Base-by-base conservation (phyloP, 78 protist genomes). In the Emiliania huxleyi region DNA sequence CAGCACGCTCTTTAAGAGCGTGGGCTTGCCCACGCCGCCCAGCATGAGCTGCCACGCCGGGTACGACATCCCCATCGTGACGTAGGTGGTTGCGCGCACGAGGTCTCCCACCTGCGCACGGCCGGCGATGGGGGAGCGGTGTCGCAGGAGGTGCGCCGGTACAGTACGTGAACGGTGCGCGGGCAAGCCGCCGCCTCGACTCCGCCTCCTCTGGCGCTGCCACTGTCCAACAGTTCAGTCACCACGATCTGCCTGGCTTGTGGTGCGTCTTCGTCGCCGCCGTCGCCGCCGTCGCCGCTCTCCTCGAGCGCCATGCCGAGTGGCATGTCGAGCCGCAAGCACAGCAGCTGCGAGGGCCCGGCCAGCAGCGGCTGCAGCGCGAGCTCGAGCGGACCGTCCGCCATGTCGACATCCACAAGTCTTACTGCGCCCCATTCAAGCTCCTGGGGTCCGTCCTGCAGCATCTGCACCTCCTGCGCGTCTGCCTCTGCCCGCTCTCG, bases 1-100 rank as follows among this genome's bases (percentile, higher is more conserved):
- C 18, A 79, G 29, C 4, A 79, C 35, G 52, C 0, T 3, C 87
- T 79, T 79, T 11, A 43, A 52, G 26, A 79, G 0, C 0, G 29
- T 43, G n/a, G 87, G 87, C 52, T 29, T 40, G n/a, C 87, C 87
- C 0, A 79, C 52, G 1, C 87, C 87, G 38, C 87, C 87, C 35
- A 79, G 45, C 87, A 79, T 40, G 15, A 79, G 52, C 33, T 79
- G 48, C 87, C 87, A 79, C 46, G 87, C 35, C 18, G 87, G 87
- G 49, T 79, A 79, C 0, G 52, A 43, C 87, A 79, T 79, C 38
- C 35, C 87, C 87, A 79, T 79, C 49, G 52, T 25, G 29, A 62
- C 33, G 75, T 26, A 62, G 33, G 75, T 62, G 1, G 35, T 21
- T 46, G 84, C 84, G 33, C 84, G 84, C 46, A 75, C 35, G 23